Percentiles rank a stretch among this genome's conserved stretches.
phyloP scores from a whole-genome alignment of 2,329 filamentous ascomycete species.

The Claviceps quebecensis region DNA sequence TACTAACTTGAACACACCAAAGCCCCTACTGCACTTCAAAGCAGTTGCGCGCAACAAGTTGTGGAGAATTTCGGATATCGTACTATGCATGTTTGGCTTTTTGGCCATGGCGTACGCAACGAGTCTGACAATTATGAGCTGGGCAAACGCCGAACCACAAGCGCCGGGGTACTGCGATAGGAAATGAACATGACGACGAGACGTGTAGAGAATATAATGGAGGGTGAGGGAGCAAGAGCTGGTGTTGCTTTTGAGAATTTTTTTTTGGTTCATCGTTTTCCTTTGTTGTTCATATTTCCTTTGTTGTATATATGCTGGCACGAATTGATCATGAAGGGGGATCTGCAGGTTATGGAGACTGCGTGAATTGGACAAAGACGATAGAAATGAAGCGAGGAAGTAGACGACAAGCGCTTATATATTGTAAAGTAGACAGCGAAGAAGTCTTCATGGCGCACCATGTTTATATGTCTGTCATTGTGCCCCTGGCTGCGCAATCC shows the following conservation, averaged over 20 bases:
- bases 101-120: conserved; percentile 90
- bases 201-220: background rate
- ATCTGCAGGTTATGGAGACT: background rate
- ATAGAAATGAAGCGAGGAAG: background rate
- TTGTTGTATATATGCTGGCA: background rate
- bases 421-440: conserved; percentile 2
- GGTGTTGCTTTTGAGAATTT: background rate
- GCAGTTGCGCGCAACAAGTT: conserved; percentile 57
- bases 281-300: background rate
- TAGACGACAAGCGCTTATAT: background rate
- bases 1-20: conserved; percentile 18
- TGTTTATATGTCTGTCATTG: background rate
- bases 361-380: background rate
- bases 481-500: too few species aligned
- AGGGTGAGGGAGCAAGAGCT: background rate
- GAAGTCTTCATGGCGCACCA: background rate
- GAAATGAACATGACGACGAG: conserved; percentile 8
- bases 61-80: conserved; percentile 59
- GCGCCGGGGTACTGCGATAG: conserved; percentile 42
- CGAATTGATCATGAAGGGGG: background rate
- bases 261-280: background rate
- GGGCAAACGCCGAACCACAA: conserved; percentile 48
- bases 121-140: conserved; percentile 70
- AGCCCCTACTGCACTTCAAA: conserved; percentile 83
- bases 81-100: conserved; percentile 68